A percentile compares a stretch with the other conserved stretches of the same genome.
These are phyloP conservation scores for Ceratocystis smalleyi DNA, from an alignment of 2,329 filamentous ascomycete genomes.

Conservation along the genomic window DNA sequence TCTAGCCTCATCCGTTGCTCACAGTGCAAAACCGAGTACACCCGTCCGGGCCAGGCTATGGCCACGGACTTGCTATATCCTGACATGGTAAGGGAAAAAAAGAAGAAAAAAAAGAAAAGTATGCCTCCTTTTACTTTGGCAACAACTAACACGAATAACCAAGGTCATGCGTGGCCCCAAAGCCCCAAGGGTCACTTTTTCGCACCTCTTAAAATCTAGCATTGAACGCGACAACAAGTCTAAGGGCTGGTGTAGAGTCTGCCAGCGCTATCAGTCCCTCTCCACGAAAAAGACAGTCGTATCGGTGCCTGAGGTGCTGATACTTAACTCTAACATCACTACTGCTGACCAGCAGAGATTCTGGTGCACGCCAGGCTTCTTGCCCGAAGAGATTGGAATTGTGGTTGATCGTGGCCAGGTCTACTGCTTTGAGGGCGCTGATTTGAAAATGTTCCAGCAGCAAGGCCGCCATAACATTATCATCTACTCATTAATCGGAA, in stretches of 20 bases:
- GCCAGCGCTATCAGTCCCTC: conserved; percentile 78
- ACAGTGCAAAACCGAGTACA: conserved; percentile 75
- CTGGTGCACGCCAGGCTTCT: conserved; percentile 80
- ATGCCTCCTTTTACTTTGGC: neutral
- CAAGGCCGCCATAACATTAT: conserved; percentile 65
- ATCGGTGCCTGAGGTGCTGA: conserved; percentile 66
- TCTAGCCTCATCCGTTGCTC: conserved; percentile 66
- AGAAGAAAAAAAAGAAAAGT: too few species aligned
- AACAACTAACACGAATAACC: neutral
- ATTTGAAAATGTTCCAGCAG: conserved; percentile 65
- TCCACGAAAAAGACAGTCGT: conserved; percentile 73
- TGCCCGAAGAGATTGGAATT: conserved; percentile 87
- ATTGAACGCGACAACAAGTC: conserved; percentile 80
- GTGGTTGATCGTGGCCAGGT: conserved; percentile 84
- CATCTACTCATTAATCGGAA: conserved; percentile 80
- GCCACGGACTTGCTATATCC: conserved; percentile 82
- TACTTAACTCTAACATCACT: conserved; percentile 68
- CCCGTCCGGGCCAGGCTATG: conserved; percentile 60
- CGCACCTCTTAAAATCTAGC: conserved; percentile 79
- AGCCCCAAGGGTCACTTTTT: conserved; percentile 53
- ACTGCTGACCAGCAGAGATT: conserved; percentile 59
- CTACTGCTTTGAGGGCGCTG: conserved; percentile 86
- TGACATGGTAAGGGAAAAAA: conserved; percentile 14
- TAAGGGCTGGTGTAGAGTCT: conserved; percentile 84
- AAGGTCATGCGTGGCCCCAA: conserved; percentile 30